Percentiles rank a stretch among this genome's conserved stretches.
Conservation (phyloP, 2,329 filamentous ascomycete genomes). For the Dactylellina leptospora region DNA sequence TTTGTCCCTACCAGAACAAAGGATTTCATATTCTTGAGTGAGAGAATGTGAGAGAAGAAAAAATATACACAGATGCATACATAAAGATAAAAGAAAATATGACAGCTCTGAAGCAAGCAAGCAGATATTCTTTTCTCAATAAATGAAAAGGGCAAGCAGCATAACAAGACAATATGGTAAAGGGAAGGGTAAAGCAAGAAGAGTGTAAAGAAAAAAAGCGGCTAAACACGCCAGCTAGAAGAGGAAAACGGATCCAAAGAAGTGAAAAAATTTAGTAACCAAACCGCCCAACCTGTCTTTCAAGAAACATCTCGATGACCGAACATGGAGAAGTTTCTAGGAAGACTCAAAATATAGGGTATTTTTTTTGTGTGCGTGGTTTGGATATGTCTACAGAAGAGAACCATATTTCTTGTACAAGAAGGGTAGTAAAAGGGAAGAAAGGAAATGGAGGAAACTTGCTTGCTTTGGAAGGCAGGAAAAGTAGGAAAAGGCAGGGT, state of each 20-base stretch:
- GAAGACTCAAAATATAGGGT: constrained; percentile 20
- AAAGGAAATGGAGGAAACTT: not conserved
- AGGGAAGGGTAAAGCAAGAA: not conserved
- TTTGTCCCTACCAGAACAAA: constrained; percentile 18
- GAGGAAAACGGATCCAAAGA: not conserved
- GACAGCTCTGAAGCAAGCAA: not conserved
- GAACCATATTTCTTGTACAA: constrained; percentile 17
- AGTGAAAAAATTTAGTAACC: constrained; percentile 8
- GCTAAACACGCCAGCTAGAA: not conserved
- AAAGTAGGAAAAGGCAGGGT: not conserved
- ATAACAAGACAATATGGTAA: constrained; percentile 12
- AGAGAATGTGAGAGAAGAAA: not conserved
- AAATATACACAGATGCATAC: not conserved
- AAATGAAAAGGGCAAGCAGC: no score
- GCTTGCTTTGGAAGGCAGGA: constrained; percentile 16
- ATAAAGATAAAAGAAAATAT: not conserved
- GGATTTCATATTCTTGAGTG: not conserved
- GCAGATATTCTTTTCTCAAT: not conserved
- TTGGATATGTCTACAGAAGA: constrained; percentile 5
- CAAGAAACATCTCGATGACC: constrained; percentile 40
- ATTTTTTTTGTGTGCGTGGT: constrained; percentile 14
- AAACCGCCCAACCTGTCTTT: constrained; percentile 18
- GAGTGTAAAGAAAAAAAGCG: not conserved
- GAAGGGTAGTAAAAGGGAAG: not conserved
- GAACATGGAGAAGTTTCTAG: constrained; percentile 41